phyloP scores from a whole-genome alignment of 1,284 basidiomycete genomes.

The Microstroma glucosiphilum region DNA sequence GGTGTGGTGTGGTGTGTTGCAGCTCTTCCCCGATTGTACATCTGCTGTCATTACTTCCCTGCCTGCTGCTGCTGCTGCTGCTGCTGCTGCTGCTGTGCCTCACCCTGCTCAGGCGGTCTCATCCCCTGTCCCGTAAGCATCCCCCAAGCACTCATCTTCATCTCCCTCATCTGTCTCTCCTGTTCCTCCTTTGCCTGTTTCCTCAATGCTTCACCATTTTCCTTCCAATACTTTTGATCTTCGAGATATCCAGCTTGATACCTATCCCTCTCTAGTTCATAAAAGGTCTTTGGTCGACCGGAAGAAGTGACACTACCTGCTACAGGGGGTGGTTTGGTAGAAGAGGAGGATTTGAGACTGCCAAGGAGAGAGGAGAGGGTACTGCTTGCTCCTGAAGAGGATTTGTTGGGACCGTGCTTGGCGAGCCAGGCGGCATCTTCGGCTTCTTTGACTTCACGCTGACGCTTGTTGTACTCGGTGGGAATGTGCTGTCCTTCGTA shows the following conservation, averaged over 20 bases:
- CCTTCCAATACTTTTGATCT: constrained; percentile 77
- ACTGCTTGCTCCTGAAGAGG: neutral
- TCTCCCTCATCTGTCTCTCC: constrained; percentile 63
- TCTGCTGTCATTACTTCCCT: neutral
- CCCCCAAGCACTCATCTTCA: constrained; percentile 37
- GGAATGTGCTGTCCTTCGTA: constrained; percentile 85
- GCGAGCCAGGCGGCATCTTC: constrained; percentile 74
- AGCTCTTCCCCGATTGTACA: no score
- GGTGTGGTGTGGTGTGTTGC: no score
- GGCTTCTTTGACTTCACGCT: neutral
- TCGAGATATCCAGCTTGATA: constrained; percentile 76
- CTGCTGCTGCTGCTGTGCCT: neutral
- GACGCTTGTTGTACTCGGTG: constrained; percentile 67
- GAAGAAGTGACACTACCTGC: constrained; percentile 7
- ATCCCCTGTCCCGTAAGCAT: constrained; percentile 1
- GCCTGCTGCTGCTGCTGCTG: neutral
- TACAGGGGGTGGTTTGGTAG: neutral
- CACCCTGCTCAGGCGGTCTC: neutral
- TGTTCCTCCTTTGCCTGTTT: constrained; percentile 72
- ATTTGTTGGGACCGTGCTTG: neutral
- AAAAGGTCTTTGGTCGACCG: constrained; percentile 60
- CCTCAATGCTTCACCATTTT: constrained; percentile 76
- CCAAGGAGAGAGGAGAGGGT: neutral
- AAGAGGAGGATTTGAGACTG: neutral
- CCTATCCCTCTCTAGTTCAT: constrained; percentile 81